phyloP scores from a whole-genome alignment of 108 stramenopile genomes.

The Hondaea fermentalgiana region DNA sequence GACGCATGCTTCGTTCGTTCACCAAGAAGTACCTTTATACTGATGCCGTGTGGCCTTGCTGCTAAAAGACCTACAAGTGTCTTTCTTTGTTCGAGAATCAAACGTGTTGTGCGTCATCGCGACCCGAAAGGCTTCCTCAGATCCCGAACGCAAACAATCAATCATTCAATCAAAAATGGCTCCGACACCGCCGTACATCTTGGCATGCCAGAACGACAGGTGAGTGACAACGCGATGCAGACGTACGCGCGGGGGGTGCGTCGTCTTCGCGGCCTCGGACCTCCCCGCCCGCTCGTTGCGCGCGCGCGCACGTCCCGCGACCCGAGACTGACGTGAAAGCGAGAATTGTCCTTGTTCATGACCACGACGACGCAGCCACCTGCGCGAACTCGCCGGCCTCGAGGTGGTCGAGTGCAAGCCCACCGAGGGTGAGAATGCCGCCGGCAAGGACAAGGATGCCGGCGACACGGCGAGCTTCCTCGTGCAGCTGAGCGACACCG shows the following conservation, averaged over 20 bases:
- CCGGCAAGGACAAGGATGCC: neutral
- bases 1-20: too few relatives aligned
- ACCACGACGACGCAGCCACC: neutral
- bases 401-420: neutral
- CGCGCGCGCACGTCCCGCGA: neutral
- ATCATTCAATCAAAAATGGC: neutral
- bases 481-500: slow-evolving; percentile 25
- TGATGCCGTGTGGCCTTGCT: too few relatives aligned
- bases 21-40: too few relatives aligned
- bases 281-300: neutral
- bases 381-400: neutral
- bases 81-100: too few relatives aligned
- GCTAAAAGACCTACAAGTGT: too few relatives aligned
- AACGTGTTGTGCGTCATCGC: too few relatives aligned
- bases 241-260: neutral
- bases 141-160: too few relatives aligned
- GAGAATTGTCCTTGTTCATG: neutral
- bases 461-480: neutral
- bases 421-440: too few relatives aligned
- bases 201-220: neutral
- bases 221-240: neutral
- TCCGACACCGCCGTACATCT: neutral
- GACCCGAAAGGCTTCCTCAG: too few relatives aligned
- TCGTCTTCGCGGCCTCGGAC: neutral
- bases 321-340: neutral